Base-by-base conservation (phyloP, 768 basidiomycete genomes). In the Thelephora ganbajun region DNA sequence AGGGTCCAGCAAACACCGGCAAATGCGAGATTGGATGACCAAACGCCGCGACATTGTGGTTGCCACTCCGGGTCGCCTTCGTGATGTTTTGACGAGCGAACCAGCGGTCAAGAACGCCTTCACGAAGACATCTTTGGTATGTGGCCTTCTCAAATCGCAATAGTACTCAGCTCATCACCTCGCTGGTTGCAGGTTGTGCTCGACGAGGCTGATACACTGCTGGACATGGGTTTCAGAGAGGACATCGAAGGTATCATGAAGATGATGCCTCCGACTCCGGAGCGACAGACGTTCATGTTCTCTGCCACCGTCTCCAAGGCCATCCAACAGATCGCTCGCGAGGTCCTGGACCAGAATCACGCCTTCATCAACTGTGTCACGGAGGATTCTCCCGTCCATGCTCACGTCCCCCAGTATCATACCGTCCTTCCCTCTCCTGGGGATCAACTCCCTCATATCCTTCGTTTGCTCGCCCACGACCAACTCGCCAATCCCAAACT, bases 261-360 rank as follows among this genome's bases (percentile, higher is more conserved):
- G 3, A 72, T 68, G 56, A 69, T 93, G n/a, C 81, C 83, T 6
- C 65, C 67, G 16, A 56, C 65, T 1, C 75, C 80, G 0, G 59
- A 76, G 46, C 79, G 90, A n/a, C 91, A 93, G 59, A 94, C 91
- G 0, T 82, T 94, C 66, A 69, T 97, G 48, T 92, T 94, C 65
- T 89, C 86, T 12, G 91, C 92, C 19, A 93, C 90, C 2, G 78
- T 93, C 33, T 81, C 85, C 0, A 68, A 62, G 3, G 71, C 72
- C 3, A 82, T 96, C 51, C 77, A 75, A 37, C 74, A 84, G 56
- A 69, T 93, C 48, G 83, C 88, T 0, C 66, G 71, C 3, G 62
- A 68, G 16, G 69, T 75, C 18, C 65, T 94, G 11, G 66, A 77
- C 19, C 63, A 64, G 30, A 73, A 79, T 49, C 79, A 89, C 61